Conservation (phyloP, 306 rosid genomes). For the Quercus rubra region DNA sequence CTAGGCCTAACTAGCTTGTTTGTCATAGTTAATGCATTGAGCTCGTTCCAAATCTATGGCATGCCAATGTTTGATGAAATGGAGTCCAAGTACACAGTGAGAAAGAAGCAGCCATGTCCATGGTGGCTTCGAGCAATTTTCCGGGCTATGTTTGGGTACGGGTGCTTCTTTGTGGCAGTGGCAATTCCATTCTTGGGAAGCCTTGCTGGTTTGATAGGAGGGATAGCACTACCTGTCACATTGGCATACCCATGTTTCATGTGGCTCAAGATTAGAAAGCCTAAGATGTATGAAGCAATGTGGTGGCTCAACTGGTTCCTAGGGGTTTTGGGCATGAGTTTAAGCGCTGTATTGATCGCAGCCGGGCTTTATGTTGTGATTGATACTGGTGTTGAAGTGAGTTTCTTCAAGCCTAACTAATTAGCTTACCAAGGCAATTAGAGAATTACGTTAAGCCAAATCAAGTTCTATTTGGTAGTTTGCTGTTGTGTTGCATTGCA, state of each 20-base stretch:
- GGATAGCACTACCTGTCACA: constrained; percentile 43
- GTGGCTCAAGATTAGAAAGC: constrained; percentile 43
- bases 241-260: constrained; percentile 47
- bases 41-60: constrained; percentile 52
- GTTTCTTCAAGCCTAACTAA: constrained; percentile 69
- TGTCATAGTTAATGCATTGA: constrained; percentile 38
- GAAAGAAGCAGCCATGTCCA: constrained; percentile 44
- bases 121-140: constrained; percentile 40
- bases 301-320: constrained; percentile 71
- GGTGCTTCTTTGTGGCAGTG: constrained; percentile 35
- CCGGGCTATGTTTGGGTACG: constrained; percentile 32
- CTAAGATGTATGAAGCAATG: constrained; percentile 19
- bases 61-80: constrained; percentile 53
- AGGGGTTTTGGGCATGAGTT: constrained; percentile 55
- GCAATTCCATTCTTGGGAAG: constrained; percentile 47
- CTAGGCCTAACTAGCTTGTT: constrained; percentile 32
- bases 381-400: constrained; percentile 55
- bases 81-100: constrained; percentile 41
- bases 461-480: neutral
- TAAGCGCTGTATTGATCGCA: constrained; percentile 40
- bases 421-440: neutral
- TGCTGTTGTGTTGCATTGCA: neutral
- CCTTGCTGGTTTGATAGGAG: constrained; percentile 49
- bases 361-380: constrained; percentile 62
- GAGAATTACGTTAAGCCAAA: neutral